Base-by-base conservation (phyloP, 1,284 basidiomycete genomes). In the Cutaneotrichosporon sp. region DNA sequence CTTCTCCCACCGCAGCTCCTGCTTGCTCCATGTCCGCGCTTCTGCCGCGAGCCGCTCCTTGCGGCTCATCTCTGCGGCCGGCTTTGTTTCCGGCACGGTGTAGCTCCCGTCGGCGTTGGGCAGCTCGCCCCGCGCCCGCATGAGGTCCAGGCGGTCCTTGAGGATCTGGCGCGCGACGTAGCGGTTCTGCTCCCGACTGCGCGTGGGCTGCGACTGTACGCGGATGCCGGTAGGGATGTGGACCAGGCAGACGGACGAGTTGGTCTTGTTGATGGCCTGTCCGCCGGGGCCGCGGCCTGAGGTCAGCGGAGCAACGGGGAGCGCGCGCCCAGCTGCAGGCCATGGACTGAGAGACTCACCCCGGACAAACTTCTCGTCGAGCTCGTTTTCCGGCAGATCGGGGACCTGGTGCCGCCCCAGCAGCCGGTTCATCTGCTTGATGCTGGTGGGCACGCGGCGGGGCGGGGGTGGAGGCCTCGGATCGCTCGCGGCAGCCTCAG, bases 181-280 rank as follows among this genome's bases (percentile, higher is more conserved):
- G 6, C 81, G 70, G 58, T 82, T 82, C 63, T 79, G 72, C 59
- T 79, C 79, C 10, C 80, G 57, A 2, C 75, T 78, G 4, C 81
- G 72, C 1, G 81, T 81, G 20, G 81, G 79, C 64, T 82, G 81
- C 11, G 79, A 76, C 60, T 78, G 77, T 0, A 82, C 72, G 6
- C 80, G 70, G 18, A 80, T 76, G 2, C 80, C 81, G 0, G 81
- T 82, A 0, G 81, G 81, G 8, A 71, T 67, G 60, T 82, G 81
- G 4, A 77, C 69, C 0, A 82, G 71, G 20, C 72, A 78, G 25
- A 80, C 79, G 3, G 79, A 78, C 7, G 79, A 81, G 49, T 75
- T 78, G 13, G 80, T 81, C 67, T 81, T 81, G 70, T 81, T 81
- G 58, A 81, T 80, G 1, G 78, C 76, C 69, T 81, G 81, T 1